Evolutionary conservation across 345 rosid genomes (phyloP), one percentile per base, ranked within the genome.

Genomic region (Abelmoschus esculentus): DNA sequence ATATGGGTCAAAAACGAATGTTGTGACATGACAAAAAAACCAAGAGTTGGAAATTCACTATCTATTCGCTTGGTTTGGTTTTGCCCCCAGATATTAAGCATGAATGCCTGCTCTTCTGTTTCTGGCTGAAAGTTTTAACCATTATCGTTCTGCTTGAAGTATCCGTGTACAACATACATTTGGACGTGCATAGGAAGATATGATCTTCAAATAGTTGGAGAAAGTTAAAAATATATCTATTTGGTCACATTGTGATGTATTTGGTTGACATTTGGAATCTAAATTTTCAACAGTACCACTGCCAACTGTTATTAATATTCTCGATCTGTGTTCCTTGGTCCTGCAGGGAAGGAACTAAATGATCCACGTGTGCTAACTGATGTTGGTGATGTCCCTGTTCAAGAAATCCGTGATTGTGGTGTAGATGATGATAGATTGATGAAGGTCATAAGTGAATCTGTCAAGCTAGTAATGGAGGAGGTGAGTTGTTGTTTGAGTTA

Each of bases 371-470:
- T 95, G 70, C 80, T 95, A 54, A 95, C 96, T 44, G 96, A 95
- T 85, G 96, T 91, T 57, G 98, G 99, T 2, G 99, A 95, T 76
- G 92, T 91, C 56, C 99, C 99, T 0, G 93, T 95, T 49, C 99
- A 95, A 79, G 99, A 95, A 78, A 91, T 95, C 76, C 90, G 98
- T 75, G 99, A 95, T 80, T 91, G 89, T 84, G 93, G 89, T 15
- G 99, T 91, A 38, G 89, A 91, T 77, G 98, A 91, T 84, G 98
- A 91, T 70, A 83, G 96, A 70, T 67, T 95, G 70, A 95, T 91
- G 99, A 84, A 80, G 72, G 99, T 91, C 69, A 86, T 95, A 13
- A 80, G 92, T 46, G 90, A 91, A 49, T 95, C 96, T 36, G 96
- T 95, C 70, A 91, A 91, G 81, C 78, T 86, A 49, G 96, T 91